Conservation (phyloP, 129 eudicot species). For the Lactuca saligna region DNA sequence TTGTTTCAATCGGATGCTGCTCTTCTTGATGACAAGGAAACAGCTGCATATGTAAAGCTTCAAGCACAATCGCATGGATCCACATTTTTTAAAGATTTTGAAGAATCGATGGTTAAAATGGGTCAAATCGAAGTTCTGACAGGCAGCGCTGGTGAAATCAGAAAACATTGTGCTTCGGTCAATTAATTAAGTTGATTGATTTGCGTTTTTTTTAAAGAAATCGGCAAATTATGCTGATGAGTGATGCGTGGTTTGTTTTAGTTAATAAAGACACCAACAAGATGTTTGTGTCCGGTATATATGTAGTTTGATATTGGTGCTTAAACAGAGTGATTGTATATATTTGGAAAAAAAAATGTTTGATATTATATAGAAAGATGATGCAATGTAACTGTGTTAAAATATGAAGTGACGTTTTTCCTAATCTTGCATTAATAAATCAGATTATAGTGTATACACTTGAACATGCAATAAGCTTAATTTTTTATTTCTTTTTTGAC, state of each 20-base stretch:
- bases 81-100: constrained; percentile 51
- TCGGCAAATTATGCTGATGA: neutral
- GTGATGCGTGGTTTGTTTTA: constrained; percentile 5
- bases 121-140: constrained; percentile 66
- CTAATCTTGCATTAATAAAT: too few species aligned
- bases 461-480: too few species aligned
- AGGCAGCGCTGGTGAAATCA: constrained; percentile 52
- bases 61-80: constrained; percentile 38
- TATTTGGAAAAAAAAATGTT: neutral
- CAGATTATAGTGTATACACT: too few species aligned
- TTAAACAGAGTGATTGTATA: neutral
- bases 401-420: too few species aligned
- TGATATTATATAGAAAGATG: too few species aligned
- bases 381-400: too few species aligned
- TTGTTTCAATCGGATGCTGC: constrained; percentile 65
- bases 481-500: too few species aligned
- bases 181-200: constrained; percentile 10
- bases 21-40: constrained; percentile 45
- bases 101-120: constrained; percentile 63
- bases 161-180: constrained; percentile 42
- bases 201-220: neutral
- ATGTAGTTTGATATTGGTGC: constrained; percentile 1
- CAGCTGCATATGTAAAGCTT: constrained; percentile 45
- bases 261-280: constrained; percentile 11
- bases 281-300: neutral